Conservation (phyloP, 2,329 filamentous ascomycete genomes). For the Talaromyces albobiverticillius region DNA sequence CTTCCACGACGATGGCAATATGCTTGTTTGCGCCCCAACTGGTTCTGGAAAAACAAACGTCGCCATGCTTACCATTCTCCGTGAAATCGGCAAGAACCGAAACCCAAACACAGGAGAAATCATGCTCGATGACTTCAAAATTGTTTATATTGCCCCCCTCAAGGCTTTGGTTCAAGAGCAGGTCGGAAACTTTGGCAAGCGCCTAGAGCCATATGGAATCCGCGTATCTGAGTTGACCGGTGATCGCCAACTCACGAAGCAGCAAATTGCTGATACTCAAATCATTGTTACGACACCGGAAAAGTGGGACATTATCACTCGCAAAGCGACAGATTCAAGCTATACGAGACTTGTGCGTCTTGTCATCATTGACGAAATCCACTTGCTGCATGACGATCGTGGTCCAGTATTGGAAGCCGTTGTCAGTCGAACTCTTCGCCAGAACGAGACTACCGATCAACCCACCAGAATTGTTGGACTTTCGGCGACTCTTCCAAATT, state of each 20-base stretch:
- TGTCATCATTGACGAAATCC: constrained; percentile 97
- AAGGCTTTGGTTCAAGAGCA: constrained; percentile 97
- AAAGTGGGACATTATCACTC: constrained; percentile 98
- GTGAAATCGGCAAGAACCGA: constrained; percentile 93
- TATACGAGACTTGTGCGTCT: constrained; percentile 97
- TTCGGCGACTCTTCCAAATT: constrained; percentile 94
- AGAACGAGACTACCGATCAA: constrained; percentile 90
- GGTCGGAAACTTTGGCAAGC: constrained; percentile 93
- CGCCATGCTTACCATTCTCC: constrained; percentile 92
- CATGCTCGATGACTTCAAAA: constrained; percentile 95
- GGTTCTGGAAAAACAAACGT: constrained; percentile 99
- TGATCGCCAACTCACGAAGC: constrained; percentile 96
- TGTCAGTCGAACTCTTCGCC: constrained; percentile 88
- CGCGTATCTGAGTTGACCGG: constrained; percentile 93
- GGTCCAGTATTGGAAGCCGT: constrained; percentile 96
- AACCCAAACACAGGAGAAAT: constrained; percentile 89
- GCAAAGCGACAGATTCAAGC: constrained; percentile 93
- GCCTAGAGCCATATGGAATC: constrained; percentile 86
- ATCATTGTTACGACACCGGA: constrained; percentile 98
- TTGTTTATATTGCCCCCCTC: constrained; percentile 93
- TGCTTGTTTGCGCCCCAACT: constrained; percentile 96
- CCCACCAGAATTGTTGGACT: constrained; percentile 88
- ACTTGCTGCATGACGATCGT: constrained; percentile 94
- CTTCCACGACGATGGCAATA: constrained; percentile 91
- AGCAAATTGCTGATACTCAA: constrained; percentile 96